Conservation (phyloP, 1,284 basidiomycete species). For the Ganoderma meredithae region DNA sequence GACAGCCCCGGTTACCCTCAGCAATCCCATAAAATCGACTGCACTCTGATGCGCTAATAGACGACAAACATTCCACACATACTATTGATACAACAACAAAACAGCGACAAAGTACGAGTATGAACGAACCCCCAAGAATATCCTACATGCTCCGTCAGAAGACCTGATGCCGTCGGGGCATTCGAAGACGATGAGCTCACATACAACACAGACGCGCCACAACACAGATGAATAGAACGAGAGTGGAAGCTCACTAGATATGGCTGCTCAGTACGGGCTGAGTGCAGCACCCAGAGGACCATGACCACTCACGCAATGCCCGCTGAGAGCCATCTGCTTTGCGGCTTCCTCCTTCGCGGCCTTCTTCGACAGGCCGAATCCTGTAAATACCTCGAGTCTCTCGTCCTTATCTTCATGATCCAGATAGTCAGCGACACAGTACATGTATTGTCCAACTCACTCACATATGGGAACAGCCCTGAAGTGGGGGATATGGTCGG, state of each 20-base stretch:
- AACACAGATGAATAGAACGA: not conserved
- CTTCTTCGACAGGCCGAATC: slow-evolving; percentile 29
- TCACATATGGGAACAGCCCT: slow-evolving; percentile 30
- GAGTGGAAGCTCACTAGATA: not conserved
- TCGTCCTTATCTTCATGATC: slow-evolving; percentile 24
- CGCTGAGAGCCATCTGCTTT: slow-evolving; percentile 34
- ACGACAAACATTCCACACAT: too few relatives aligned
- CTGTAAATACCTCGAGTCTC: slow-evolving; percentile 17
- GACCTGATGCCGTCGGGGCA: not conserved
- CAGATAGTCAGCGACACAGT: not conserved
- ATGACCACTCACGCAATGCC: slow-evolving; percentile 35
- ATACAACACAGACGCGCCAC: not conserved
- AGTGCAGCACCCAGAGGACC: not conserved
- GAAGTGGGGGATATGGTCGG: slow-evolving; percentile 35
- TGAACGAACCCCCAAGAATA: too few relatives aligned
- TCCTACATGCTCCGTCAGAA: too few relatives aligned
- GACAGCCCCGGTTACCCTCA: too few relatives aligned
- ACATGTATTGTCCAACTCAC: not conserved
- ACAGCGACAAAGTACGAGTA: too few relatives aligned
- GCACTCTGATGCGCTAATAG: too few relatives aligned
- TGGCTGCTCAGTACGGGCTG: not conserved
- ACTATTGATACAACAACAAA: too few relatives aligned
- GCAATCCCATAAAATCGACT: too few relatives aligned
- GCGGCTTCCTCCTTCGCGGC: slow-evolving; percentile 35
- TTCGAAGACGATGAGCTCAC: not conserved